Base-by-base conservation (phyloP, 2,329 filamentous ascomycete species). In the Talaromyces islandicus region DNA sequence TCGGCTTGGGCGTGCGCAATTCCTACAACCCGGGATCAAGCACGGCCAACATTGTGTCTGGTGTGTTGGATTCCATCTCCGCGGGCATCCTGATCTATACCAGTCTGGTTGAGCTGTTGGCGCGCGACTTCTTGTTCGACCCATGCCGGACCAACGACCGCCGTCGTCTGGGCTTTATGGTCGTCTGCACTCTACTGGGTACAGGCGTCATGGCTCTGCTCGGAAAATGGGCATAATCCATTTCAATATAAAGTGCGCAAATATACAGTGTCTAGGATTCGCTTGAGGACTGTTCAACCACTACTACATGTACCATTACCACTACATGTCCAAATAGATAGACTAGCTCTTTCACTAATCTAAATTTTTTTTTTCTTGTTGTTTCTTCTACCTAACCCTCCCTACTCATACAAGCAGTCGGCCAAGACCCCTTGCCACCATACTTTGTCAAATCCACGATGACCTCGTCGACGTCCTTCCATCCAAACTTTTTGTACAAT, bases 51-150 rank as follows among this genome's bases (percentile, higher is more conserved):
- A 71, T 80, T 3, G 73, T 81, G 1, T 75, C 73, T 5, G 80
- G 80, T 14, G 72, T 81, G 3, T 64, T 82, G 12, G 77, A 82
- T 64, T 71, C 78, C 0, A 73, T 78, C 51, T 79, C 77, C 0
- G 79, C 80, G 1, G 80, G 80, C 2, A 81, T 82, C 35, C 63
- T 82, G 62, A 75, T 81, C 21, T 82, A 81, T 61, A 81, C 79
- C 5, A 79, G 78, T 1, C 62, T 82, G 56, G 80, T 82, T 11
- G 80, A 82, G 68, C 60, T 82, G 60, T 62, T 82, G 63, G 80
- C 80, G 1, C 65, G 78, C 3, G 80, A 82, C 59, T 82, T 82
- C 64, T 63, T 82, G 65, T 82, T 81, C 65, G 80, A 82, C 65
- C 73, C 72, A 54, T 71, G 77, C 43, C 69, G 79, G 50, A 80